Conservation (phyloP, 2,329 filamentous ascomycete species). For the Nemania sp. region DNA sequence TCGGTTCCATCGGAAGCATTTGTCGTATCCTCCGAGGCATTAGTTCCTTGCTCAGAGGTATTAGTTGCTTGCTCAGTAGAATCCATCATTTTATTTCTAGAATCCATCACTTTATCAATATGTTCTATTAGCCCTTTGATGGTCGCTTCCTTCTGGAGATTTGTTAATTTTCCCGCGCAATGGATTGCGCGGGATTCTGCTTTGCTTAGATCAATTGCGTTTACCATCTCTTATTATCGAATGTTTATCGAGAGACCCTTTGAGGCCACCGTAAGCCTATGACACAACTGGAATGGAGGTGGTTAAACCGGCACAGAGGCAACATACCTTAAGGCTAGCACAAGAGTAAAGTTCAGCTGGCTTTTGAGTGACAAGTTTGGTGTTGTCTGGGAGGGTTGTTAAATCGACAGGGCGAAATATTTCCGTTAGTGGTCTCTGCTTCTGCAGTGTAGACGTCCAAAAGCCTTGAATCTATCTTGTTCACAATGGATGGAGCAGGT, state of each 20-base stretch:
- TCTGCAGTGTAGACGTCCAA: not conserved
- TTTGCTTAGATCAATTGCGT: not conserved
- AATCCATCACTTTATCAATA: not conserved
- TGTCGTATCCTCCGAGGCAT: too few species aligned
- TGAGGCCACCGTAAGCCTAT: not conserved
- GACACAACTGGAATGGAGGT: not conserved
- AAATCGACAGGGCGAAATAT: not conserved
- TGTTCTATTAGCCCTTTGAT: too few species aligned
- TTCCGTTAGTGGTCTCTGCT: not conserved
- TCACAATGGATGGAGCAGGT: too few species aligned
- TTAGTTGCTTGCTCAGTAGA: conserved; percentile 12
- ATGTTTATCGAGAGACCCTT: not conserved
- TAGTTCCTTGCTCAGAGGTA: too few species aligned
- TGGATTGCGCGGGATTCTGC: too few species aligned
- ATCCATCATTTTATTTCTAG: not conserved
- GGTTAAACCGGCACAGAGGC: not conserved
- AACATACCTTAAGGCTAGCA: not conserved
- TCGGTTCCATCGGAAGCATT: not conserved
- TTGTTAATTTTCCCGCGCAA: too few species aligned
- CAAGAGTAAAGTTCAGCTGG: not conserved
- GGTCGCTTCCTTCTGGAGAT: too few species aligned
- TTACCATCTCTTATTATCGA: not conserved
- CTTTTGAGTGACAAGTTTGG: not conserved
- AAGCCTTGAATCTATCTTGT: not conserved
- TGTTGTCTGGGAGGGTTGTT: not conserved